Evolutionary conservation across 345 rosid genomes (phyloP).

Genomic region (Isatis tinctoria): DNA sequence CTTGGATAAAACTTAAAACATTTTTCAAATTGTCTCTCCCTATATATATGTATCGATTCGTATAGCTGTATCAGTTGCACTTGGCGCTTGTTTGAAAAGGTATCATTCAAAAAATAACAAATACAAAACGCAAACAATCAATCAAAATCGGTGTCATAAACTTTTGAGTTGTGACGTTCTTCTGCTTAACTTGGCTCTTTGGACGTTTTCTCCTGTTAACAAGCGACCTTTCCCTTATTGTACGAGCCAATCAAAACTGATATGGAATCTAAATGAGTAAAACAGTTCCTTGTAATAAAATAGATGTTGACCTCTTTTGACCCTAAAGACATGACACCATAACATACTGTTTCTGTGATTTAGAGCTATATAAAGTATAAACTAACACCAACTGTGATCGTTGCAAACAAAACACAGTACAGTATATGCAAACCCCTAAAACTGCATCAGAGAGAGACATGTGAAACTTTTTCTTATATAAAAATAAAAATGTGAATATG

Average conservation of each 20-base stretch:
- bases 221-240: conserved; percentile 17
- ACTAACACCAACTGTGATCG: conserved; percentile 9
- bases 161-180: background rate
- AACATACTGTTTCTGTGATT: background rate
- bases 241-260: conserved; percentile 21
- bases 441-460: background rate
- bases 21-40: no score
- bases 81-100: background rate
- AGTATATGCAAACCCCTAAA: background rate
- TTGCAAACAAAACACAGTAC: background rate
- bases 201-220: background rate
- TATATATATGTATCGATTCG: background rate
- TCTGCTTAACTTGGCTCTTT: conserved; percentile 14
- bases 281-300: background rate
- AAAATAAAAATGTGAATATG: conserved; percentile 29
- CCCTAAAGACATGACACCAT: conserved; percentile 27
- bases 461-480: conserved; percentile 18
- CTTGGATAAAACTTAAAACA: no score
- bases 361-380: background rate
- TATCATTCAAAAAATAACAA: no score
- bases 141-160: background rate
- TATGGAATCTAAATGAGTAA: background rate
- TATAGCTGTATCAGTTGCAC: background rate
- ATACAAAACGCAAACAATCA: background rate
- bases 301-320: background rate